Conservation (phyloP, 2,329 filamentous ascomycete species). For the Pseudopithomyces chartarum region DNA sequence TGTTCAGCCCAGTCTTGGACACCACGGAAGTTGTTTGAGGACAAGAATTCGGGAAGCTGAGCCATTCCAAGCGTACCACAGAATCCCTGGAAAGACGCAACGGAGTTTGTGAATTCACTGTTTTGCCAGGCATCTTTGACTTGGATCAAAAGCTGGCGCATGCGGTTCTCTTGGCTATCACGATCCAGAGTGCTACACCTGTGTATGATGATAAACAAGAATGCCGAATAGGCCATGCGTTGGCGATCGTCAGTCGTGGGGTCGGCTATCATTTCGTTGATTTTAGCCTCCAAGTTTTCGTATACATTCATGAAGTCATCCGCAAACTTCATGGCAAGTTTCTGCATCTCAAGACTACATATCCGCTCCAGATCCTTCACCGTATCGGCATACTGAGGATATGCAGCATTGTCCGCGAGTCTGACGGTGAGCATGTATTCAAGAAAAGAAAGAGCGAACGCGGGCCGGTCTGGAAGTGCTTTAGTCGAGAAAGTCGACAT, state of each 20-base stretch:
- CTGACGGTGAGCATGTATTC: slow-evolving; percentile 89
- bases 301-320: slow-evolving; percentile 89
- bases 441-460: slow-evolving; percentile 85
- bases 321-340: slow-evolving; percentile 86
- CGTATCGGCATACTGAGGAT: slow-evolving; percentile 79
- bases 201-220: slow-evolving; percentile 93
- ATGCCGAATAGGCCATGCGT: slow-evolving; percentile 83
- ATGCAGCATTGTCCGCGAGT: slow-evolving; percentile 72
- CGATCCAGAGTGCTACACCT: slow-evolving; percentile 77
- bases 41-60: slow-evolving; percentile 80
- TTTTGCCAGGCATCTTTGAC: slow-evolving; percentile 81
- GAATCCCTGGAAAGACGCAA: slow-evolving; percentile 79
- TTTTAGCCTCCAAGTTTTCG: slow-evolving; percentile 80
- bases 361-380: slow-evolving; percentile 87
- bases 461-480: slow-evolving; percentile 75
- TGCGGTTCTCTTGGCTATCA: slow-evolving; percentile 70
- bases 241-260: slow-evolving; percentile 79
- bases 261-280: slow-evolving; percentile 77
- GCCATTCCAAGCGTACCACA: slow-evolving; percentile 79
- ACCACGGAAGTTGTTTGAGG: slow-evolving; percentile 71
- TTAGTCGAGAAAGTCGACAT: slow-evolving; percentile 84
- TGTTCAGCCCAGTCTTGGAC: slow-evolving; percentile 83
- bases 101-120: slow-evolving; percentile 67
- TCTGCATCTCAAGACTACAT: slow-evolving; percentile 84
- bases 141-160: slow-evolving; percentile 80